A percentile compares a stretch with the other conserved stretches of the same genome.
Conservation (phyloP, 176 grass and related monocot genomes). For the Avena sativa region DNA sequence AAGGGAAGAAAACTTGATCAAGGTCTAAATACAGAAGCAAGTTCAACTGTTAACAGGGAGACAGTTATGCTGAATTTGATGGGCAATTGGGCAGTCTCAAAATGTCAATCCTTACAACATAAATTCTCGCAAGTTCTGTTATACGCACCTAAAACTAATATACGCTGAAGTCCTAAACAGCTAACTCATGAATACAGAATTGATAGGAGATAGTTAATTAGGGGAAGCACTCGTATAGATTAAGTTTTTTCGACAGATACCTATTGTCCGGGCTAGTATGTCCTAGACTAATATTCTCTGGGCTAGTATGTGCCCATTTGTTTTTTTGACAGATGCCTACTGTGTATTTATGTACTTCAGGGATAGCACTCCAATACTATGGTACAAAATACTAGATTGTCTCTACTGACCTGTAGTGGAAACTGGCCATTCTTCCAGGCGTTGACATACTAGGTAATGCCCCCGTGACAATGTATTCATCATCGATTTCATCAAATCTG, state of each 20-base stretch:
- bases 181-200: conserved; percentile 20
- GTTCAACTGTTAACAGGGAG: not conserved
- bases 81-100: not conserved
- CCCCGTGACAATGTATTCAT: conserved; percentile 77
- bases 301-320: not conserved
- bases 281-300: too few relatives aligned
- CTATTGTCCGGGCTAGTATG: conserved; percentile 34
- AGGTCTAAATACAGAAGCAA: not conserved
- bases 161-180: not conserved
- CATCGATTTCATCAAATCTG: conserved; percentile 87
- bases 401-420: conserved; percentile 65
- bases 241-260: not conserved
- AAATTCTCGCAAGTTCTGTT: conserved; percentile 2
- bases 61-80: not conserved
- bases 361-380: not conserved
- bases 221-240: not conserved
- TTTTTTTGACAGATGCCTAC: not conserved
- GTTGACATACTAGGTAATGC: conserved; percentile 54
- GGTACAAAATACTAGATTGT: not conserved
- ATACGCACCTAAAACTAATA: conserved; percentile 22
- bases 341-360: not conserved
- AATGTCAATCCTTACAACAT: not conserved
- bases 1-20: not conserved
- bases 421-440: conserved; percentile 62
- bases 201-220: not conserved